Conservation (phyloP, 345 rosid genomes). For the Hibiscus tridactylites region DNA sequence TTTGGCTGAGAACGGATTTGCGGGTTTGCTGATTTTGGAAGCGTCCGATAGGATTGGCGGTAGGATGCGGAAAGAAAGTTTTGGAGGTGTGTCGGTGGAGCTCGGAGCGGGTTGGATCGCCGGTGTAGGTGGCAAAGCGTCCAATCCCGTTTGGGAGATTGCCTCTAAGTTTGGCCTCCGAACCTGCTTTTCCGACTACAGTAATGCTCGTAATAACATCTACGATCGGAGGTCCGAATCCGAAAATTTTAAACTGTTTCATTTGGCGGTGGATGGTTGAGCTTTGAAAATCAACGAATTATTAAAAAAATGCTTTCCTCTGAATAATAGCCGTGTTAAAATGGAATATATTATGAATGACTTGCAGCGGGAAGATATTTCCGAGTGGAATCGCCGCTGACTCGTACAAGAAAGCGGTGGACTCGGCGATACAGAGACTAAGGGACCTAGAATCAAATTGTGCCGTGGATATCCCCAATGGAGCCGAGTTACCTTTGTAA, state of each 20-base stretch:
- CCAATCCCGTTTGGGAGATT: slow-evolving; percentile 87
- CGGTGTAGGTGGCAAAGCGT: slow-evolving; percentile 80
- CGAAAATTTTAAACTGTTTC: not conserved
- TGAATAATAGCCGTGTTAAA: not conserved
- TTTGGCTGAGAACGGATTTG: slow-evolving; percentile 68
- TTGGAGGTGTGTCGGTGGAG: slow-evolving; percentile 84
- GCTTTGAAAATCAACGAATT: not conserved
- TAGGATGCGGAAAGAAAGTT: slow-evolving; percentile 60
- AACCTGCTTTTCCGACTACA: slow-evolving; percentile 83
- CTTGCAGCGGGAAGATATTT: slow-evolving; percentile 68
- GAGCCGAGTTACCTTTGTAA: slow-evolving; percentile 38
- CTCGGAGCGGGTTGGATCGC: slow-evolving; percentile 98
- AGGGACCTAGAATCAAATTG: slow-evolving; percentile 38
- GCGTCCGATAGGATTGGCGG: slow-evolving; percentile 94
- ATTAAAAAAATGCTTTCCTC: not conserved
- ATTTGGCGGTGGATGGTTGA: not conserved
- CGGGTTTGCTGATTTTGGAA: slow-evolving; percentile 64
- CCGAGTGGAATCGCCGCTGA: slow-evolving; percentile 86
- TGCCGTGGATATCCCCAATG: slow-evolving; percentile 23
- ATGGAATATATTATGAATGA: not conserved
- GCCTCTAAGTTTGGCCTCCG: slow-evolving; percentile 58
- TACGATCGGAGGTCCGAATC: slow-evolving; percentile 69
- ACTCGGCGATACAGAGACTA: slow-evolving; percentile 57
- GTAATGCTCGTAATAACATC: slow-evolving; percentile 90
- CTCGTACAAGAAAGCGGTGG: slow-evolving; percentile 83